Conservation (phyloP, 139 green algal genomes). For the Chlorella ohadii region DNA sequence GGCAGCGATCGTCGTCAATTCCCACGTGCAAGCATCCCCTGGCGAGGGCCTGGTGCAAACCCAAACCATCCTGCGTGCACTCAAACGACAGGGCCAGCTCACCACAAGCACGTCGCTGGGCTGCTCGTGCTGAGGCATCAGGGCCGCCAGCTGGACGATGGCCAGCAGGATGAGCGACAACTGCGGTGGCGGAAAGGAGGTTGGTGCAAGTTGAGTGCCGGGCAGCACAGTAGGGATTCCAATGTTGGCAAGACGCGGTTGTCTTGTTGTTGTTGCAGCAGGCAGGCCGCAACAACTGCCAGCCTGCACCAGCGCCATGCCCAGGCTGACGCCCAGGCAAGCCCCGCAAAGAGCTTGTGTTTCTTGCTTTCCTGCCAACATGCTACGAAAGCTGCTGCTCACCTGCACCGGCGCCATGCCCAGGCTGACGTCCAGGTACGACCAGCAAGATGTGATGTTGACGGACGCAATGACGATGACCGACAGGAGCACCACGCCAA, state of each 20-base stretch:
- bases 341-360: background rate
- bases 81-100: too few species aligned
- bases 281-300: too few species aligned
- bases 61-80: too few species aligned
- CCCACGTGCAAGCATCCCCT: too few species aligned
- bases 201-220: background rate
- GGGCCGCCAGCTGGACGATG: background rate
- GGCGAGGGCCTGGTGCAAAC: too few species aligned
- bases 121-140: conserved; percentile 9
- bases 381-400: too few species aligned
- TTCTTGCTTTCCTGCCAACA: too few species aligned
- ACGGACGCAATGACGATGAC: background rate
- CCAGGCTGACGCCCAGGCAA: background rate
- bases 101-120: background rate
- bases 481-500: background rate
- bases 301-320: too few species aligned
- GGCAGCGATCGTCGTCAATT: too few species aligned
- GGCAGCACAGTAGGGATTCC: too few species aligned
- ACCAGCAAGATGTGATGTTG: conserved; percentile 5
- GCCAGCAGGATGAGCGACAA: conserved; percentile 4
- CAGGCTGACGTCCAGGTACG: conserved; percentile 3
- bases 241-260: too few species aligned
- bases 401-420: conserved; percentile 12
- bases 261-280: too few species aligned
- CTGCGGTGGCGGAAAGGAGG: background rate